phyloP scores from a whole-genome alignment of 1,139 yeast genomes.

The Suhomyces guaymorum region DNA sequence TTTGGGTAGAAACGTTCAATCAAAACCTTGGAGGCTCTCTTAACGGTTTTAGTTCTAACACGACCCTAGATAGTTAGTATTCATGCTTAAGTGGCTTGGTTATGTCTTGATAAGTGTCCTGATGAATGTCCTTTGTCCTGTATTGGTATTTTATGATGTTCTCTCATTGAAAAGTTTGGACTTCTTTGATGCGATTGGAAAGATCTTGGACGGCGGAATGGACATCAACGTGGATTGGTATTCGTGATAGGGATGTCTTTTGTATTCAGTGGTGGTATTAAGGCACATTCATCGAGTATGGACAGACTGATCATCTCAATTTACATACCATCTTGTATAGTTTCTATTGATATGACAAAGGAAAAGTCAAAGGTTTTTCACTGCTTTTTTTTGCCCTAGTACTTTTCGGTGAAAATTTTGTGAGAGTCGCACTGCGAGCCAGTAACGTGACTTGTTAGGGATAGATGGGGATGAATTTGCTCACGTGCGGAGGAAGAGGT shows the following conservation, averaged over 20 bases:
- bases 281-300: not conserved
- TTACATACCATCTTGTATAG: constrained; percentile 44
- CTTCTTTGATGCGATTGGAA: too few species aligned
- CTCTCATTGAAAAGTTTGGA: too few species aligned
- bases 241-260: too few species aligned
- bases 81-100: too few species aligned
- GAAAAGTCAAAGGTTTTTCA: constrained; percentile 13
- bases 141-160: too few species aligned
- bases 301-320: not conserved
- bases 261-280: too few species aligned
- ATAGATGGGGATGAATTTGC: not conserved
- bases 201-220: too few species aligned
- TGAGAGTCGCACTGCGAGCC: constrained; percentile 8
- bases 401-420: constrained; percentile 13
- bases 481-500: constrained; percentile 2
- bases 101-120: too few species aligned
- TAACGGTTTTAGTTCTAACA: constrained; percentile 99
- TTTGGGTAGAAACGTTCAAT: constrained; percentile 99
- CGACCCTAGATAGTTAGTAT: constrained; percentile 70
- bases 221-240: too few species aligned
- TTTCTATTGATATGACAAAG: constrained; percentile 27
- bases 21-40: constrained; percentile 99
- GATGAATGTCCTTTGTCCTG: not conserved
- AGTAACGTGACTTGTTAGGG: constrained; percentile 1
- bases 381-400: constrained; percentile 8